Conservation (phyloP, 352 stramenopile genomes). For the Phytopythium chamaehyphon region DNA sequence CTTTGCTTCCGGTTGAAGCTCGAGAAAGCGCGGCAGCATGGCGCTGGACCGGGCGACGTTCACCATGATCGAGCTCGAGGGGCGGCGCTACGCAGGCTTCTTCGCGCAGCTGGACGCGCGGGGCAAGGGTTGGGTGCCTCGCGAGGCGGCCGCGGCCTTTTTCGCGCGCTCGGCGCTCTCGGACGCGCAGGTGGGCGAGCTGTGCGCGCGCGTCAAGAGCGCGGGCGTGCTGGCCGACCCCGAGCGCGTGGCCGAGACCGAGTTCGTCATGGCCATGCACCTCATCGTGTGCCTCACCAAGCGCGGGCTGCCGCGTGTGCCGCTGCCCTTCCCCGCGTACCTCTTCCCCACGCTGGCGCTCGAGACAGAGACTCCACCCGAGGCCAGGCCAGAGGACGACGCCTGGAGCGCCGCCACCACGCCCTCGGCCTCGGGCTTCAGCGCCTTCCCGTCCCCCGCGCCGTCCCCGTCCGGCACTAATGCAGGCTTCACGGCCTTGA, state of each 20-base stretch:
- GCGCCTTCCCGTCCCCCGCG: constrained; percentile 28
- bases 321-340: constrained; percentile 43
- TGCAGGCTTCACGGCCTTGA: constrained; percentile 10
- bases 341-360: constrained; percentile 63
- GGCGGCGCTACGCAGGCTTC: constrained; percentile 52
- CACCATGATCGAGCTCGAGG: constrained; percentile 62
- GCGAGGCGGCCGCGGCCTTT: constrained; percentile 37
- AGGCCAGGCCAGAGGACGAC: constrained; percentile 3
- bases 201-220: constrained; percentile 46
- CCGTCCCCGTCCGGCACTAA: constrained; percentile 7
- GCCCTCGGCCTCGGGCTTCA: constrained; percentile 14
- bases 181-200: constrained; percentile 38
- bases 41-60: constrained; percentile 36
- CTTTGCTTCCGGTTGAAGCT: constrained; percentile 15
- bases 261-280: constrained; percentile 75
- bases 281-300: constrained; percentile 80
- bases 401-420: constrained; percentile 9
- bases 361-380: too few relatives aligned
- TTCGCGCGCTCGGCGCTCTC: constrained; percentile 54
- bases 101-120: constrained; percentile 42
- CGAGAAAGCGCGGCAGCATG: constrained; percentile 15
- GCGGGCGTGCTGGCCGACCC: constrained; percentile 28
- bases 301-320: constrained; percentile 46
- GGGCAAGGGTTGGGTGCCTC: constrained; percentile 11
- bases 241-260: constrained; percentile 34